Conservation (phyloP, 441 rosid genomes). For the Erysimum pusillum region DNA sequence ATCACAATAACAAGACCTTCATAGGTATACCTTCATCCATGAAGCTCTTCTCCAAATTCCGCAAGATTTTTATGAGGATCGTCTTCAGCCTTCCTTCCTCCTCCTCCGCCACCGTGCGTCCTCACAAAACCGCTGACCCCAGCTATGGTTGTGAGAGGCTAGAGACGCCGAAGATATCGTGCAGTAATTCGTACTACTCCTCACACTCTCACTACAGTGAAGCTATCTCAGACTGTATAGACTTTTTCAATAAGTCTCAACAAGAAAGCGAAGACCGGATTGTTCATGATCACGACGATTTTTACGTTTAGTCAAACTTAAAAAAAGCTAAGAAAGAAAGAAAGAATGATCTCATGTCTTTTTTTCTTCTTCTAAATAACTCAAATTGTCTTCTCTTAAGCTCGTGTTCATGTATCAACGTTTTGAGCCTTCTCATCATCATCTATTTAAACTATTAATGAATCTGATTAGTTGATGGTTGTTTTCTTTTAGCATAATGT, state of each 20-base stretch:
- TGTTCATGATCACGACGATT: constrained; percentile 22
- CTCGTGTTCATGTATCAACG: constrained; percentile 18
- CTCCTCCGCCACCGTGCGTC: constrained; percentile 33
- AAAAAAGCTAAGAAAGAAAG: neutral
- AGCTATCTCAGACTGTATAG: constrained; percentile 92
- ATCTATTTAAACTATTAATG: neutral
- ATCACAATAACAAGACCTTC: constrained; percentile 34
- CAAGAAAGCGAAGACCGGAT: constrained; percentile 30
- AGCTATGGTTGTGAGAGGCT: constrained; percentile 57
- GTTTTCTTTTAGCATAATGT: neutral
- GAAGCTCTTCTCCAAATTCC: constrained; percentile 78
- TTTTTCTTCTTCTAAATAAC: constrained; percentile 3
- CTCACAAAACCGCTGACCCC: constrained; percentile 21
- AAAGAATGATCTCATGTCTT: constrained; percentile 6
- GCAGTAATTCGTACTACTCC: constrained; percentile 83
- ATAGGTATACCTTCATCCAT: constrained; percentile 51
- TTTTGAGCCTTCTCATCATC: constrained; percentile 1
- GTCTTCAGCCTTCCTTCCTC: constrained; percentile 56
- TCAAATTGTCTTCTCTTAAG: neutral
- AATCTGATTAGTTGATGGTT: constrained; percentile 8
- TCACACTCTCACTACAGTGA: constrained; percentile 83
- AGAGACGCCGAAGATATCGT: constrained; percentile 89
- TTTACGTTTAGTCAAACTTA: constrained; percentile 22
- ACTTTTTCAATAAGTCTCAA: constrained; percentile 72
- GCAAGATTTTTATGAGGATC: constrained; percentile 71